Conservation (phyloP, 2,329 filamentous ascomycete species). For the Phyllosticta paracitricarpa region DNA sequence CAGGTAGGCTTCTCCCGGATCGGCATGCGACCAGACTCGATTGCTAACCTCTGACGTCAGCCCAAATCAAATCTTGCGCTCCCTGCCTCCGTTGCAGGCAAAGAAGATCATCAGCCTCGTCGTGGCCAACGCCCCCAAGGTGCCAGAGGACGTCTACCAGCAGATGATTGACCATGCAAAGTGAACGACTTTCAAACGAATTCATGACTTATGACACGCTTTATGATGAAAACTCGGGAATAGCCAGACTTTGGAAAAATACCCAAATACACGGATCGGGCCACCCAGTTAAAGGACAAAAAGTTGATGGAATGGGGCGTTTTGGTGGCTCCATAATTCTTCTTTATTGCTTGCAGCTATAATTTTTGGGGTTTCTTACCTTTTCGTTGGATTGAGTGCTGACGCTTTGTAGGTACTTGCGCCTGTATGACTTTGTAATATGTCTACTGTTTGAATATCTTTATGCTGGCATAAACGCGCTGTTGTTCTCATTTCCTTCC, state of each 20-base stretch:
- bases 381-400: not conserved
- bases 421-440: not conserved
- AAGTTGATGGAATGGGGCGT: not conserved
- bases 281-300: not conserved
- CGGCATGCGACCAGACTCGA: not conserved
- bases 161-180: constrained; percentile 84
- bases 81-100: constrained; percentile 74
- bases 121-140: constrained; percentile 76
- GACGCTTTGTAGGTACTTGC: not conserved
- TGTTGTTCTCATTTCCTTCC: too few species aligned
- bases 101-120: constrained; percentile 77
- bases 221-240: not conserved
- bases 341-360: not conserved
- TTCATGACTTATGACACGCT: not conserved
- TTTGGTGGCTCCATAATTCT: not conserved
- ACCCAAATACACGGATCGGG: not conserved
- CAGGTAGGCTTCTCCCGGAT: constrained; percentile 49
- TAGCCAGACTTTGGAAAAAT: not conserved
- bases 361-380: not conserved
- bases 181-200: constrained; percentile 29
- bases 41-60: constrained; percentile 36
- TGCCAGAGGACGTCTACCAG: constrained; percentile 81
- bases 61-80: constrained; percentile 84
- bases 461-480: not conserved
- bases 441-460: not conserved